These are phyloP conservation scores for Botryotinia calthae DNA, from an alignment of 2,329 filamentous ascomycete species.

Conservation along the genomic window DNA sequence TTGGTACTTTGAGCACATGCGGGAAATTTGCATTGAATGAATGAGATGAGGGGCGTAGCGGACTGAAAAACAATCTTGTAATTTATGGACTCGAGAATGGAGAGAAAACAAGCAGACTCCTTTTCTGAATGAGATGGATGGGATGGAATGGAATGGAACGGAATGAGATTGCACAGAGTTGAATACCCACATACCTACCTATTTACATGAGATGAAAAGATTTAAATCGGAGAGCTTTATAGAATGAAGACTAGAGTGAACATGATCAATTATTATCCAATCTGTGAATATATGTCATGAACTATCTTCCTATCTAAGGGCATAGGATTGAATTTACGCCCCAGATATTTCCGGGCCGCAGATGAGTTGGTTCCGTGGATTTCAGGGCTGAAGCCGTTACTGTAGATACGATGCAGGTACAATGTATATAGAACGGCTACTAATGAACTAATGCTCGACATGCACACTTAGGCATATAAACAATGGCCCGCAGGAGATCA, in stretches of 20 bases:
- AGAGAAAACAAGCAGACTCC: not conserved
- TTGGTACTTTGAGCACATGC: not conserved
- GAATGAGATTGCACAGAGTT: not conserved
- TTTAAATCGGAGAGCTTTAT: not conserved
- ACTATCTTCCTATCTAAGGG: not conserved
- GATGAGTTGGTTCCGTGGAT: not conserved
- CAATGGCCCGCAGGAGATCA: not conserved
- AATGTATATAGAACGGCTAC: not conserved
- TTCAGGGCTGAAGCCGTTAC: conserved; percentile 1
- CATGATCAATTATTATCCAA: not conserved
- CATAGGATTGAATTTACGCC: not conserved
- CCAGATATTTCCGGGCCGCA: not conserved
- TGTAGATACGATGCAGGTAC: conserved; percentile 15
- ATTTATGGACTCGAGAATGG: conserved; percentile 11
- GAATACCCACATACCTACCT: conserved; percentile 2
- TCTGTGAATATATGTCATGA: not conserved
- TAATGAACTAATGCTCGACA: not conserved
- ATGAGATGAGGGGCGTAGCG: not conserved
- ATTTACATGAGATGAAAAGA: not conserved
- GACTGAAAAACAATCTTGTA: conserved; percentile 15
- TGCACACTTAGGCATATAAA: not conserved
- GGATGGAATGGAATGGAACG: not conserved
- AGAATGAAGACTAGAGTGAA: not conserved
- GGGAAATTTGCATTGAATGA: not conserved
- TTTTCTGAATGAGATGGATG: not conserved